A percentile compares a stretch with the other conserved stretches of the same genome.
phyloP scores from a whole-genome alignment of 2,329 filamentous ascomycete genomes.

The Trichophyton equinum region DNA sequence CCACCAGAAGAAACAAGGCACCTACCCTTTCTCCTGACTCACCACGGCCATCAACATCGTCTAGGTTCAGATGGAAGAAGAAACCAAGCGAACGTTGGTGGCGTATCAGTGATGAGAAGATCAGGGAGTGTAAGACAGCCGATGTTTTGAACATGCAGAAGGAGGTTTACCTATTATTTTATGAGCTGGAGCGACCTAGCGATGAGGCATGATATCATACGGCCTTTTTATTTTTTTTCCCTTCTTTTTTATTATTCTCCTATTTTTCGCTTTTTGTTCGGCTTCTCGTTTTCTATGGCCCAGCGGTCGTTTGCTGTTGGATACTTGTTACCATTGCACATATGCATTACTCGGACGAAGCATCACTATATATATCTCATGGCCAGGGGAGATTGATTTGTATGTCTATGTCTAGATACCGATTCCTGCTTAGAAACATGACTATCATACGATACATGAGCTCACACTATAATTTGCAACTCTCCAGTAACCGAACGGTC shows the following conservation, averaged over 20 bases:
- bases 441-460: no score
- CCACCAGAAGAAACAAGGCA: not conserved
- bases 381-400: not conserved
- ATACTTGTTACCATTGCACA: not conserved
- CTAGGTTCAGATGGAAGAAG: constrained; percentile 36
- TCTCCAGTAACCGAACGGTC: no score
- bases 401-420: not conserved
- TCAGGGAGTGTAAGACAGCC: constrained; percentile 83
- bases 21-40: not conserved
- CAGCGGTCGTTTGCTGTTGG: not conserved
- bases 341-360: not conserved
- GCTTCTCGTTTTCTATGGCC: not conserved
- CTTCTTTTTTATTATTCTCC: no score
- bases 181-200: constrained; percentile 58
- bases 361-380: not conserved
- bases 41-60: constrained; percentile 5
- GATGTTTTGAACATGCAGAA: constrained; percentile 89
- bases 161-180: constrained; percentile 93
- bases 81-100: constrained; percentile 72
- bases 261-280: not conserved
- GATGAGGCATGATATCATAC: constrained; percentile 8
- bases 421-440: not conserved
- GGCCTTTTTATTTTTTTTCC: not conserved
- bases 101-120: constrained; percentile 94
- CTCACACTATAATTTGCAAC: no score